Conservation (phyloP, 176 grass and related monocot species). For the Musa schizocarpa region DNA sequence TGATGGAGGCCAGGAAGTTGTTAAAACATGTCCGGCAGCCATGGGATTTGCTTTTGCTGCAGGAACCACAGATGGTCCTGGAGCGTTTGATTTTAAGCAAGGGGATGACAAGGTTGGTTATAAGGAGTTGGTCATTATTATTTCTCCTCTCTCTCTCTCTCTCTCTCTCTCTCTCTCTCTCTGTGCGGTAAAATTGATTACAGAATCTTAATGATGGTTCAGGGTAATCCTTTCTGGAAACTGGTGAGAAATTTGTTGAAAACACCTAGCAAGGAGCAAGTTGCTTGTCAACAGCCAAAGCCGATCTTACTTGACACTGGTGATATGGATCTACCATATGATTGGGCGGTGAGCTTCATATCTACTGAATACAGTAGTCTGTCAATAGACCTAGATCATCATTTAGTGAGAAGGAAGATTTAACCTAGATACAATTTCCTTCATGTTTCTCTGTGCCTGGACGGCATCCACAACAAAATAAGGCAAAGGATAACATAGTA, state of each 20-base stretch:
- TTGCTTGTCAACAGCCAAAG: conserved; percentile 83
- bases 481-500: too few species aligned
- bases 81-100: conserved; percentile 96
- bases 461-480: too few species aligned
- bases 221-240: conserved; percentile 95
- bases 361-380: background rate
- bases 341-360: conserved; percentile 68
- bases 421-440: background rate
- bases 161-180: background rate
- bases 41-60: conserved; percentile 99
- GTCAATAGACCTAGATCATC: background rate
- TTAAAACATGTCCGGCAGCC: conserved; percentile 92
- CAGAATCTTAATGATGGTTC: background rate
- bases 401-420: background rate
- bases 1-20: conserved; percentile 33
- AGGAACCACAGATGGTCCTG: conserved; percentile 97
- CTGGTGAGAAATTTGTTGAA: conserved; percentile 83
- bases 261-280: conserved; percentile 65
- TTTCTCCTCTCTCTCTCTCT: background rate
- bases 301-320: conserved; percentile 98
- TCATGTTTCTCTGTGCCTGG: background rate
- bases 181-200: background rate
- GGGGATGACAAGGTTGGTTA: conserved; percentile 71
- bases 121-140: conserved; percentile 3
- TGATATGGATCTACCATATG: conserved; percentile 86